Conservation (phyloP, 2,329 filamentous ascomycete genomes). For the Stagonosporopsis tanaceti region DNA sequence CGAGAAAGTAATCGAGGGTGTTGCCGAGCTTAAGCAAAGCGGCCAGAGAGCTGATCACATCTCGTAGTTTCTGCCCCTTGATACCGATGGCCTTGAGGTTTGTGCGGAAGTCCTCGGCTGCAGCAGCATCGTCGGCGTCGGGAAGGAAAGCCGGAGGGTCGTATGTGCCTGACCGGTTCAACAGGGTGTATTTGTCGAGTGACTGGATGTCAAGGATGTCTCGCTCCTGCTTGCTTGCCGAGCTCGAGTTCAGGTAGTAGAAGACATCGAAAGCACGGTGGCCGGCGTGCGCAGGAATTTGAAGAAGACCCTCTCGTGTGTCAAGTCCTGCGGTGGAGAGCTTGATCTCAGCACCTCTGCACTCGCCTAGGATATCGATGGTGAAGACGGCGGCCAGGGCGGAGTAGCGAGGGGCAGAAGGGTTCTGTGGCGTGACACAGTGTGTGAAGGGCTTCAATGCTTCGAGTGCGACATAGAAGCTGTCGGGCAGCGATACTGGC, state of each 20-base stretch:
- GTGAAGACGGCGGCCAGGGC: conserved; percentile 83
- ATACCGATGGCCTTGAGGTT: conserved; percentile 92
- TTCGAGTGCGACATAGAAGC: conserved; percentile 79
- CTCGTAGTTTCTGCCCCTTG: conserved; percentile 82
- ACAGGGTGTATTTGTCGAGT: conserved; percentile 77
- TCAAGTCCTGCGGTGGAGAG: conserved; percentile 90
- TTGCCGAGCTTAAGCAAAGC: conserved; percentile 92
- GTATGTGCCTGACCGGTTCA: conserved; percentile 86
- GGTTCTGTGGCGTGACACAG: conserved; percentile 87
- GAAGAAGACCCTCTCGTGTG: conserved; percentile 78
- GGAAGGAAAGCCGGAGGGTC: conserved; percentile 86
- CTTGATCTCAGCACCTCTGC: conserved; percentile 77
- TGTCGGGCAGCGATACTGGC: conserved; percentile 78
- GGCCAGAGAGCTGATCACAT: conserved; percentile 84
- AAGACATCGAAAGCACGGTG: conserved; percentile 97
- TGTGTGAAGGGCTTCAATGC: conserved; percentile 86
- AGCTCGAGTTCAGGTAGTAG: conserved; percentile 93
- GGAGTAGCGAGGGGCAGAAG: conserved; percentile 80
- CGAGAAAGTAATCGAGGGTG: conserved; percentile 82
- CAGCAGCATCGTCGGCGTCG: conserved; percentile 88
- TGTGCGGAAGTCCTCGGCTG: conserved; percentile 89
- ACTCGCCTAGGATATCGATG: conserved; percentile 79
- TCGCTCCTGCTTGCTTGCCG: conserved; percentile 85
- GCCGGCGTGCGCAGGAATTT: conserved; percentile 79
- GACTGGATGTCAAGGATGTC: conserved; percentile 85